These are phyloP conservation scores for Antarctomyces pellizariae DNA, from an alignment of 495 filamentous ascomycete species.

Conservation along the genomic window DNA sequence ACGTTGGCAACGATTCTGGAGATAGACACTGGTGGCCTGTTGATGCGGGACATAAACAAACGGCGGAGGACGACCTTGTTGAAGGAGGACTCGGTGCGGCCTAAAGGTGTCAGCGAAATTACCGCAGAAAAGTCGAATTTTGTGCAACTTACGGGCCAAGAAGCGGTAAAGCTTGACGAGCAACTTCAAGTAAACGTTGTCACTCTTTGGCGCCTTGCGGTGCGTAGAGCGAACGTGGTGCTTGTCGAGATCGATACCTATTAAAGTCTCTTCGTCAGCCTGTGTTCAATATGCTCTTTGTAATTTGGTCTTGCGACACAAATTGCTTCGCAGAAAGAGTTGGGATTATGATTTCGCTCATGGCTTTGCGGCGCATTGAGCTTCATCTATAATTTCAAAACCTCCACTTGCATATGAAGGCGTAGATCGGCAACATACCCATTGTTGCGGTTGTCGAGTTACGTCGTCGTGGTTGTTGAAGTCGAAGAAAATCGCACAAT, in stretches of 20 bases:
- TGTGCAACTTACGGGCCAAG: conserved; percentile 59
- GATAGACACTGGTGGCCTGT: conserved; percentile 85
- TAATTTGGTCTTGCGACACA: conserved; percentile 11
- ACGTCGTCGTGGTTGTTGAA: conserved; percentile 1
- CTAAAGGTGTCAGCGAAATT: conserved; percentile 19
- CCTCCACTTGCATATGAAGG: conserved; percentile 12
- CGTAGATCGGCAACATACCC: conserved; percentile 12
- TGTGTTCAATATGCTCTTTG: conserved; percentile 25
- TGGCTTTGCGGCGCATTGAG: neutral
- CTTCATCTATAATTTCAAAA: conserved; percentile 4
- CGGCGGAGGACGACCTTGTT: conserved; percentile 92
- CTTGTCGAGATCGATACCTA: conserved; percentile 47
- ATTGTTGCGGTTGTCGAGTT: conserved; percentile 12
- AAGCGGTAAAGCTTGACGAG: conserved; percentile 98
- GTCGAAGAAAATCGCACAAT: no score
- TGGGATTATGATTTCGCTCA: conserved; percentile 4
- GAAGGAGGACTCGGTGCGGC: conserved; percentile 88
- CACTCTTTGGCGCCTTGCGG: conserved; percentile 89
- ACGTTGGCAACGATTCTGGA: conserved; percentile 61
- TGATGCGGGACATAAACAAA: conserved; percentile 91
- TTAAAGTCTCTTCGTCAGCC: conserved; percentile 27
- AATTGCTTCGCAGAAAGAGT: conserved; percentile 8
- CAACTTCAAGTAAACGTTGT: conserved; percentile 94
- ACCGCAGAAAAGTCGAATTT: conserved; percentile 2
- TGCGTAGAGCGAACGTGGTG: conserved; percentile 76